Base-by-base conservation (phyloP, 1,284 basidiomycete genomes). In the Pterulicium gracile region DNA sequence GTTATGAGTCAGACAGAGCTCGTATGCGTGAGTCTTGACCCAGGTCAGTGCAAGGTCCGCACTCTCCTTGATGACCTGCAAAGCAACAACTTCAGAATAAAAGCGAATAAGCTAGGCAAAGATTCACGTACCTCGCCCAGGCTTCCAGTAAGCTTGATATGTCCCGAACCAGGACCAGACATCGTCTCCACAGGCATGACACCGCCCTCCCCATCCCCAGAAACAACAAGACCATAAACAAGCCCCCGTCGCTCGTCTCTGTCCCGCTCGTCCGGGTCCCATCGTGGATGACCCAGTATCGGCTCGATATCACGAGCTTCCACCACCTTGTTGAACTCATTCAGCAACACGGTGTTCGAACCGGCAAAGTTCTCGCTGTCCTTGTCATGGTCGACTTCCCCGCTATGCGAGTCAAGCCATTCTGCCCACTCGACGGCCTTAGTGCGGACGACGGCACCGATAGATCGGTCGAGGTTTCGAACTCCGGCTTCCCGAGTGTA, bases 401-500 rank as follows among this genome's bases (percentile, higher is more conserved):
- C 1, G 15, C 20, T 12, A 21, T 55, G 56, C 15, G 61, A 64
- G 54, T 90, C 87, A 18, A 77, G 62, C 52, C 71, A 70, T 56
- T 87, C 82, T 0, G 90, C 81, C 77, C 84, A 95, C 56, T 96
- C 84, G 14, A 94, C 90, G 0, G 88, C 90, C 57, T 94, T 94
- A 52, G 77, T 83, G 17, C 94, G 69, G 24, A 88, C 87, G 15
- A 97, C 78, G 15, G 82, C 78, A 5, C 88, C 91, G 42, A 97
- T 82, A 10, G 88, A 79, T 3, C 94, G 77, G 59, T 97, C 93
- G 10, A 97, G 73, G 21, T 80, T 83, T 22, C 93, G 77, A n/a
- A 97, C 93, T 22, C 94, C 93, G 0, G 93, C 92, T 63, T 96
- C 88, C 7, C 82, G 73, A 1, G 90, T 93, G 58, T 92, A 93